These are phyloP conservation scores for Aspergillus mulundensis DNA, from an alignment of 495 filamentous ascomycete genomes.

Conservation along the genomic window DNA sequence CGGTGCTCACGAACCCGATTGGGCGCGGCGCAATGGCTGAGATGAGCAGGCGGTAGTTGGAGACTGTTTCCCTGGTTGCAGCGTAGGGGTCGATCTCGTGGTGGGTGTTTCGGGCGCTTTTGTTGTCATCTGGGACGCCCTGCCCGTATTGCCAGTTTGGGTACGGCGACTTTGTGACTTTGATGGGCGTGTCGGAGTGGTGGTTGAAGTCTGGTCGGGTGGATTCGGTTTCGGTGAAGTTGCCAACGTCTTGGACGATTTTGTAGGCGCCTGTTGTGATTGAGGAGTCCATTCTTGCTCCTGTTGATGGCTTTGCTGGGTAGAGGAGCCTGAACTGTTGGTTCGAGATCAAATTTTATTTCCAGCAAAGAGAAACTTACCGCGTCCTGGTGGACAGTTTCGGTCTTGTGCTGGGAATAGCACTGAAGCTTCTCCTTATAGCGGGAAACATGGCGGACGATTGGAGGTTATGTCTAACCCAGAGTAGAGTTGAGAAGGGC, in stretches of 20 bases:
- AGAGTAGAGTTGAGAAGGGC: too few species aligned
- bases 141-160: constrained; percentile 70
- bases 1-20: constrained; percentile 54
- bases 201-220: constrained; percentile 58
- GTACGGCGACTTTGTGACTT: constrained; percentile 57
- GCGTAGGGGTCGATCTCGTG: constrained; percentile 76
- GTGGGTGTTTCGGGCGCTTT: constrained; percentile 49
- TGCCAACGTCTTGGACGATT: constrained; percentile 27
- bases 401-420: too few species aligned
- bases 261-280: constrained; percentile 20
- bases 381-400: too few species aligned
- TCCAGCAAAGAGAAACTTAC: too few species aligned
- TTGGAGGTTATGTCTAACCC: too few species aligned
- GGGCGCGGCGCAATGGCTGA: constrained; percentile 78
- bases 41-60: constrained; percentile 89
- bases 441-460: too few species aligned
- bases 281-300: constrained; percentile 18
- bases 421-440: too few species aligned
- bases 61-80: constrained; percentile 54
- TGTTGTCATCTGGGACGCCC: constrained; percentile 55
- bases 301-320: background rate
- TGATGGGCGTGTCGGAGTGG: constrained; percentile 38
- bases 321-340: too few species aligned
- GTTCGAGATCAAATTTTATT: too few species aligned
- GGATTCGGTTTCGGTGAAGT: constrained; percentile 70